A percentile compares a stretch with the other conserved stretches of the same genome.
Evolutionary conservation across 139 green algal genomes (phyloP).

Genomic region (Desmodesmus armatus): DNA sequence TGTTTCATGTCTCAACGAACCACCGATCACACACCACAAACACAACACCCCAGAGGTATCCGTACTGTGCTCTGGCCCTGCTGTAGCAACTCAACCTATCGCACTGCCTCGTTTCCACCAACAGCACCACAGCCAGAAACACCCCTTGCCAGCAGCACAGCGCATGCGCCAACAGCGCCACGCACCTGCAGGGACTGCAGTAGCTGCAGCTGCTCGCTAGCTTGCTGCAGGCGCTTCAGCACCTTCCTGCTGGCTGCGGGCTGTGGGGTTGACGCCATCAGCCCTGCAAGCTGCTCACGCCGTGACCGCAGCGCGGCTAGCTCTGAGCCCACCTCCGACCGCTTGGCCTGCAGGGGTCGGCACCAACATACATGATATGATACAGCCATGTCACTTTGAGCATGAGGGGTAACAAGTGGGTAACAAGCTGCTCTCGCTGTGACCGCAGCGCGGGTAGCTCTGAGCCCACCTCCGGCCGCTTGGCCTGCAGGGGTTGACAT

Average conservation of each 20-base stretch:
- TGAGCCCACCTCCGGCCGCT: background rate
- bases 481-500: background rate
- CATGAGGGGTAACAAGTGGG: no score
- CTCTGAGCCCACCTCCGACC: constrained; percentile 2
- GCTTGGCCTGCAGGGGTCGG: background rate
- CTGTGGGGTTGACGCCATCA: background rate
- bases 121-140: background rate
- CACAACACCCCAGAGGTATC: background rate
- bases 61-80: background rate
- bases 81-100: background rate
- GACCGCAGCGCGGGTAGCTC: no score
- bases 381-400: constrained; percentile 8
- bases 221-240: background rate
- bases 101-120: background rate
- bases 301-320: background rate
- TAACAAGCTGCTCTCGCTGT: no score
- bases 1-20: background rate
- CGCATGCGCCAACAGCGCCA: background rate
- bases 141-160: background rate
- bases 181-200: constrained; percentile 23
- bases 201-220: constrained; percentile 9
- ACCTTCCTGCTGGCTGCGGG: constrained; percentile 29
- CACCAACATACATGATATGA: background rate
- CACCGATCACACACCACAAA: background rate
- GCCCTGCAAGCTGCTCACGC: constrained; percentile 11